Percentiles rank a stretch among this genome's conserved stretches.
phyloP scores from a whole-genome alignment of 768 basidiomycete genomes.

The Favolaschia claudopus region DNA sequence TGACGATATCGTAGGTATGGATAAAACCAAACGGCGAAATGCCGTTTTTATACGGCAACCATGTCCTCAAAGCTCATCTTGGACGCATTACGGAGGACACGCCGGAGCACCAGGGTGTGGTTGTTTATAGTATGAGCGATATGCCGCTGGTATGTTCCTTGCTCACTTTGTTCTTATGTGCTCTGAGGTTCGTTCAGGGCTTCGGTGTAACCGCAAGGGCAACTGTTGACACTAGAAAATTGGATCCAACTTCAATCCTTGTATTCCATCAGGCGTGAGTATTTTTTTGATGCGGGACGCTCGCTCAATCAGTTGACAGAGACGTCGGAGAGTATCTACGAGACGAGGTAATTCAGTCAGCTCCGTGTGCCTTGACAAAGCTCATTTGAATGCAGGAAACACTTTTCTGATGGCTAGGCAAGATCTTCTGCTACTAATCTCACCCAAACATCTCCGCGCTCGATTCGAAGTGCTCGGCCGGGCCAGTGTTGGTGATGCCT shows the following conservation, averaged over 20 bases:
- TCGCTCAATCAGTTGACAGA: slow-evolving; percentile 47
- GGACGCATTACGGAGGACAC: slow-evolving; percentile 99
- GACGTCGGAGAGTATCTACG: slow-evolving; percentile 98
- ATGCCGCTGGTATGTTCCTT: slow-evolving; percentile 76
- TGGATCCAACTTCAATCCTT: slow-evolving; percentile 96
- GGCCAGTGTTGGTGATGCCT: slow-evolving; percentile 9
- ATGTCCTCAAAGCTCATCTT: slow-evolving; percentile 98
- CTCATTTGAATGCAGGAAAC: slow-evolving; percentile 65
- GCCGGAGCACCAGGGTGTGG: slow-evolving; percentile 98
- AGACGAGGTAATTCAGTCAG: slow-evolving; percentile 74
- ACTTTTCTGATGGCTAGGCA: slow-evolving; percentile 59
- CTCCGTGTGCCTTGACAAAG: neutral
- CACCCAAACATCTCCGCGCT: slow-evolving; percentile 25
- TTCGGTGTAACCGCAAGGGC: slow-evolving; percentile 98
- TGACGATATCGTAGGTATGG: slow-evolving; percentile 74
- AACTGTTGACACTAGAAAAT: slow-evolving; percentile 94
- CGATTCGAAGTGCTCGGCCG: slow-evolving; percentile 56
- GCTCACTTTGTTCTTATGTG: neutral
- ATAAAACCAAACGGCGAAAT: slow-evolving; percentile 99
- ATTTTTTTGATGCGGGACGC: slow-evolving; percentile 2
- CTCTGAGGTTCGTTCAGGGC: slow-evolving; percentile 60
- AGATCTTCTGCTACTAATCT: slow-evolving; percentile 22
- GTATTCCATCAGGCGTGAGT: slow-evolving; percentile 98
- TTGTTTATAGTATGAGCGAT: slow-evolving; percentile 96
- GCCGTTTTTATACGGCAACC: slow-evolving; percentile 99